phyloP scores from a whole-genome alignment of 345 rosid species.

The Viola odorata region DNA sequence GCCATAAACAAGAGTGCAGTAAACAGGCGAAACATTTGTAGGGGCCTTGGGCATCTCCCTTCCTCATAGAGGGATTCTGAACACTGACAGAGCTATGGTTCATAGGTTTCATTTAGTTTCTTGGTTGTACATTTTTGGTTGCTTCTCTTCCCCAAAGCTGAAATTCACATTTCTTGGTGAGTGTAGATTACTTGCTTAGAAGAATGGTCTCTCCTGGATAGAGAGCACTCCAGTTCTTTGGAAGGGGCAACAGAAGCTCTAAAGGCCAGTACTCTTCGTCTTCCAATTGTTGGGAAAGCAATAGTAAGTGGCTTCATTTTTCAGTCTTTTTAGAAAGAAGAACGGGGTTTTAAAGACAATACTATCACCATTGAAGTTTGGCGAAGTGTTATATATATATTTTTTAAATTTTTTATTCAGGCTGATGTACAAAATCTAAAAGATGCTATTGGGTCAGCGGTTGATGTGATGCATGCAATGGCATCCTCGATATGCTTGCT shows the following conservation, averaged over 20 bases:
- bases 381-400: too few species aligned
- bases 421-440: constrained; percentile 70
- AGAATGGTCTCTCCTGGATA: constrained; percentile 69
- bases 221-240: constrained; percentile 64
- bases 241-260: constrained; percentile 79
- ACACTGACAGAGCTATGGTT: neutral
- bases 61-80: too few species aligned
- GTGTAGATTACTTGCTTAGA: constrained; percentile 59
- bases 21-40: neutral
- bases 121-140: neutral
- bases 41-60: neutral
- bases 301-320: constrained; percentile 32
- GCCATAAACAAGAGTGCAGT: neutral
- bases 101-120: neutral
- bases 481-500: constrained; percentile 58
- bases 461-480: constrained; percentile 83
- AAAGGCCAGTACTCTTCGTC: constrained; percentile 94
- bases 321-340: neutral
- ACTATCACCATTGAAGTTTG: constrained; percentile 1
- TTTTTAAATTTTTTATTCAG: constrained; percentile 23
- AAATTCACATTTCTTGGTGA: constrained; percentile 14
- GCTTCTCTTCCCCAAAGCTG: constrained; percentile 10
- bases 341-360: neutral
- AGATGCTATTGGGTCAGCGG: constrained; percentile 79
- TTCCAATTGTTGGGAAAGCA: constrained; percentile 78